A percentile compares a stretch with the other conserved stretches of the same genome.
phyloP scores from a whole-genome alignment of 768 basidiomycete genomes.

The Rhizopogon salebrosus region DNA sequence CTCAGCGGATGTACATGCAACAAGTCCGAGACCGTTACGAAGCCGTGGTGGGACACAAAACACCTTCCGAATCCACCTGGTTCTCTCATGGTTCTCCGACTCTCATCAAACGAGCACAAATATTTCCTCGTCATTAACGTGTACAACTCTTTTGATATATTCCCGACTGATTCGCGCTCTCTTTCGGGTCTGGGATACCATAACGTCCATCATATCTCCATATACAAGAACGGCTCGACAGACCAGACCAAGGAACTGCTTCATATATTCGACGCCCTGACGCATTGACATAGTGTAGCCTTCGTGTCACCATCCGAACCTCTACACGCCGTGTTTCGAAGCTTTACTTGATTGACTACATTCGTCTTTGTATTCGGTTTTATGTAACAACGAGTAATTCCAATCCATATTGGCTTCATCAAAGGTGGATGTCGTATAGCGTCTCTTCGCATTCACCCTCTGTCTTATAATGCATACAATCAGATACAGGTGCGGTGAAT shows the following conservation, averaged over 20 bases:
- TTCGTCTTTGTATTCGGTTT: too few relatives aligned
- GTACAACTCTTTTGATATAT: constrained; percentile 99
- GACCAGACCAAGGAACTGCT: constrained; percentile 98
- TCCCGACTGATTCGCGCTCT: constrained; percentile 93
- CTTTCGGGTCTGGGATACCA: constrained; percentile 93
- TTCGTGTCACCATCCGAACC: constrained; percentile 90
- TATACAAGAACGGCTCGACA: constrained; percentile 98
- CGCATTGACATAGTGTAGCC: constrained; percentile 77
- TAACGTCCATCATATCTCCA: constrained; percentile 96
- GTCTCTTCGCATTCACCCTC: too few relatives aligned
- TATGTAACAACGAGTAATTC: too few relatives aligned
- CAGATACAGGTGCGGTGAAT: too few relatives aligned
- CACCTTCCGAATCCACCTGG: constrained; percentile 53
- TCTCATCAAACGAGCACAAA: constrained; percentile 71
- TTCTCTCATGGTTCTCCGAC: constrained; percentile 46
- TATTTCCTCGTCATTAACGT: constrained; percentile 99
- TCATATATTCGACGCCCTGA: constrained; percentile 91
- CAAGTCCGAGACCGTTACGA: constrained; percentile 86
- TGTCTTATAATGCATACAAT: too few relatives aligned
- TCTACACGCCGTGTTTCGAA: too few relatives aligned
- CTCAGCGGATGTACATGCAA: constrained; percentile 79
- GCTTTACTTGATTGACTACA: too few relatives aligned
- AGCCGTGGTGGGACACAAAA: constrained; percentile 72
- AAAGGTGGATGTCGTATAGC: too few relatives aligned
- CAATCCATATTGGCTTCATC: too few relatives aligned